A percentile compares a stretch with the other conserved stretches of the same genome.
These are phyloP conservation scores for Ziziphus jujuba DNA, from an alignment of 306 rosid species.

Conservation along the genomic window DNA sequence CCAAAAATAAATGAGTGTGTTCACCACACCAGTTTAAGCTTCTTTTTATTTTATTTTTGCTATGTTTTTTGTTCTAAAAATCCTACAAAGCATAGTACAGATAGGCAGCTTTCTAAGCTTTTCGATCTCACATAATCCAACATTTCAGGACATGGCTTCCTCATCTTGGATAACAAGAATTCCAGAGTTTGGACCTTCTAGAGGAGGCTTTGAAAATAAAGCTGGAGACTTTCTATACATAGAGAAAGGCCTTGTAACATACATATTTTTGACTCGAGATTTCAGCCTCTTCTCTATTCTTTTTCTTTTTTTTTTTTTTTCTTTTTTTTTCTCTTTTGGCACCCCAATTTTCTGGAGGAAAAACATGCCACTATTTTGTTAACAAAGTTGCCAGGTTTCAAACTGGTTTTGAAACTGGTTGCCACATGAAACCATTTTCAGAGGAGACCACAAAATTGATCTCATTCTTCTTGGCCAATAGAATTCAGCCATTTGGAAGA, in stretches of 20 bases:
- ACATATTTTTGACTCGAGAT: conserved; percentile 25
- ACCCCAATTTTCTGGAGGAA: too few relatives aligned
- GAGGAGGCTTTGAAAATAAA: conserved; percentile 38
- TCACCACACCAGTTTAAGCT: too few relatives aligned
- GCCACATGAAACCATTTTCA: too few relatives aligned
- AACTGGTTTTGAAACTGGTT: too few relatives aligned
- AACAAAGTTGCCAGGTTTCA: too few relatives aligned
- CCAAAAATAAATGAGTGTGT: too few relatives aligned
- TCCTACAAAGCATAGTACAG: conserved; percentile 68
- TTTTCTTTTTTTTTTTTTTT: not conserved
- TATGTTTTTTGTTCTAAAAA: too few relatives aligned
- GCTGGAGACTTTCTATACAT: conserved; percentile 20
- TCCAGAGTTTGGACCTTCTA: conserved; percentile 68
- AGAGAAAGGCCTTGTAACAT: conserved; percentile 43
- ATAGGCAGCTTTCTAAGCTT: conserved; percentile 52
- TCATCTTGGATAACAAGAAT: conserved; percentile 65
- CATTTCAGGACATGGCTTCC: conserved; percentile 30
- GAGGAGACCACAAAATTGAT: too few relatives aligned
- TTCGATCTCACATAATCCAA: conserved; percentile 38
- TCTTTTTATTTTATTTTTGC: too few relatives aligned
- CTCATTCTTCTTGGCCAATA: too few relatives aligned
- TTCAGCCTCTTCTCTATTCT: not conserved
- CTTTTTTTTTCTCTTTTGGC: not conserved
- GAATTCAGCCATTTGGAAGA: too few relatives aligned
- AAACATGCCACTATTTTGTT: too few relatives aligned